Evolutionary conservation across 2,329 filamentous ascomycete genomes (phyloP), one percentile per base, ranked within the genome.

Genomic region (Elsinoe perseae): DNA sequence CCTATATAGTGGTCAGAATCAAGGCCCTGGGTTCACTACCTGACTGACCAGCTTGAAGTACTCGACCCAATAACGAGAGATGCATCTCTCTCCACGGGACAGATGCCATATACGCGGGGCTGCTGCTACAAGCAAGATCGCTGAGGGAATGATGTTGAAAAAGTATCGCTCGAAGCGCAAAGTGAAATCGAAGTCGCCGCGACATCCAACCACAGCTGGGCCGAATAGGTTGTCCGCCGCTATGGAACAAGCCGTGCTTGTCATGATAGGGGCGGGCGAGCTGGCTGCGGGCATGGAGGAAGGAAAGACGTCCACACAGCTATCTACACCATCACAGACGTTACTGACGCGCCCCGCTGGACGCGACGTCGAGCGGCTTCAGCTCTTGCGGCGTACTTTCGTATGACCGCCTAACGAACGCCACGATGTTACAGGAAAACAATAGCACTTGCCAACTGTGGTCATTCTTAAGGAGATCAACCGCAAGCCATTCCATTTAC

Each of bases 171-270:
- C 67, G 56, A 72, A 72, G 10, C 68, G 61, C 25, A 71, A 58
- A 14, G 69, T 70, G 43, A 72, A 71, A 43, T 72, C 69, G 50
- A 72, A 72, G 3, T 65, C 65, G 50, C 67, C 68, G 54, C 70
- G 59, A 30, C 58, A 61, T 3, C 54, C 56, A 3, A 32, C 27
- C 3, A 56, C 54, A n/a, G 38, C 48, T 6, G 57, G 57, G n/a
- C 57, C 57, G 20, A 59, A 59, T 4, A 50, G 32, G 21, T 28
- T 54, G 38, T 59, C 57, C 10, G 46, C 38, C 2, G 40, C 43
- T 1, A 20, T 10, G n/a, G 10, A 23, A 25, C 48, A 52, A n/a
- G 10, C 18, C 4, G 6, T 5, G 8, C 14, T 20, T 7, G 28
- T 4, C 32, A 32, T 36, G 25, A 38, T 52, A 4, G 10, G 16